Evolutionary conservation across 2,329 filamentous ascomycete genomes (phyloP).

Genomic region (Aspergillus piperis): DNA sequence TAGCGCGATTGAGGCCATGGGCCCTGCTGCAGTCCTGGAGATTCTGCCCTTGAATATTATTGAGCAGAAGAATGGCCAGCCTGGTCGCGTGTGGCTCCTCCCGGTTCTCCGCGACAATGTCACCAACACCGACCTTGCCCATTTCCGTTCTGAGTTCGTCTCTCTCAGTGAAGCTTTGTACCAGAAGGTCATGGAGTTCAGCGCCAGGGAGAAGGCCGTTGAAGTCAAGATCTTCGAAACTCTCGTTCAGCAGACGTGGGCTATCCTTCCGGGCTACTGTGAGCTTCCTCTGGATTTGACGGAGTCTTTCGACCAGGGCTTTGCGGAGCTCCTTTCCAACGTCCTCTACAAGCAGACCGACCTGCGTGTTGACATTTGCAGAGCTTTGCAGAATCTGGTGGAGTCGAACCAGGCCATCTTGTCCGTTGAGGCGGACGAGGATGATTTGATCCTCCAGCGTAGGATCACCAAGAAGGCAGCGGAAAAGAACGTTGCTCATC

Average conservation of each 20-base stretch:
- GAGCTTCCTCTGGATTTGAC: conserved; percentile 80
- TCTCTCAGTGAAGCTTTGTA: conserved; percentile 89
- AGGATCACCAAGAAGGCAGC: conserved; percentile 75
- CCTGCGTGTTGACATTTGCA: conserved; percentile 82
- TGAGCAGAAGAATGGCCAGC: conserved; percentile 72
- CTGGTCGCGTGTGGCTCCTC: conserved; percentile 90
- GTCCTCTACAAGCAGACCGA: conserved; percentile 90
- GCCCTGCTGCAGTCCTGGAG: conserved; percentile 77
- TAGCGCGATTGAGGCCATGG: conserved; percentile 85
- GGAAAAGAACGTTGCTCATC: conserved; percentile 75
- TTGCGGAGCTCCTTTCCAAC: conserved; percentile 89
- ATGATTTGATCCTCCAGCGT: conserved; percentile 74
- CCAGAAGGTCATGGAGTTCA: conserved; percentile 82
- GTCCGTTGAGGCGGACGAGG: conserved; percentile 66
- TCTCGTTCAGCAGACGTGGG: conserved; percentile 93
- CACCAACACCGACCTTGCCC: conserved; percentile 80
- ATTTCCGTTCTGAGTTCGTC: conserved; percentile 84
- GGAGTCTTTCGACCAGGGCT: conserved; percentile 77
- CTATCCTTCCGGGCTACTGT: conserved; percentile 89
- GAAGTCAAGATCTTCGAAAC: conserved; percentile 98
- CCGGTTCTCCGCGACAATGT: conserved; percentile 87
- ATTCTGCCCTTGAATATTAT: conserved; percentile 84
- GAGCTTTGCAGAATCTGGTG: conserved; percentile 79
- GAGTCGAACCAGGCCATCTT: conserved; percentile 87
- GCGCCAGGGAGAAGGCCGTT: conserved; percentile 82